These are phyloP conservation scores for Fallopia convolvulus DNA, from an alignment of 148 eudicot genomes.

Conservation along the genomic window DNA sequence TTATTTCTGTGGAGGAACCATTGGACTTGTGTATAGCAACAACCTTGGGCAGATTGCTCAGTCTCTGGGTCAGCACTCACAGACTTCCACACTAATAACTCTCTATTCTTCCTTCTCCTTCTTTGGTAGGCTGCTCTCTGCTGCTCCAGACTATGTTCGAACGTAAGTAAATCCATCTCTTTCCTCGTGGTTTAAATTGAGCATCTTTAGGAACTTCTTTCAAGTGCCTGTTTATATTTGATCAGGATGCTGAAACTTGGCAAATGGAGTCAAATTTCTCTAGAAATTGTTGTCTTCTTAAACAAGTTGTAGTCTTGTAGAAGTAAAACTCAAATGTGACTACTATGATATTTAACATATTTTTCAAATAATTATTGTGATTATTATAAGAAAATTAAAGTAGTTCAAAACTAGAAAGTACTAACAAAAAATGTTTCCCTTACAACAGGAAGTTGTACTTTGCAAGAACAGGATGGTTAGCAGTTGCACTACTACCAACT, in stretches of 20 bases:
- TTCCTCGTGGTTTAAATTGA: background rate
- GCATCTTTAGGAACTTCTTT: background rate
- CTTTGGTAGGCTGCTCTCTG: conserved; percentile 83
- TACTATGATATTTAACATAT: too few species aligned
- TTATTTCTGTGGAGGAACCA: conserved; percentile 89
- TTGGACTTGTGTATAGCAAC: conserved; percentile 80
- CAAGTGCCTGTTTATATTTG: background rate
- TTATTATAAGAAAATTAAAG: too few species aligned
- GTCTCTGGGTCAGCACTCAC: conserved; percentile 58
- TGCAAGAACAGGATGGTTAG: conserved; percentile 90
- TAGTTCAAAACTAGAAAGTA: too few species aligned
- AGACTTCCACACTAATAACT: conserved; percentile 53
- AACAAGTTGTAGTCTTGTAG: too few species aligned
- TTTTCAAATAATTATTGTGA: too few species aligned
- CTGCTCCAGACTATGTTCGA: conserved; percentile 68
- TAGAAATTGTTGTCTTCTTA: too few species aligned
- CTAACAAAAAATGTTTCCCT: background rate
- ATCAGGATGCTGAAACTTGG: too few species aligned
- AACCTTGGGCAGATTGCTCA: conserved; percentile 87
- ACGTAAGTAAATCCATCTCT: conserved; percentile 37
- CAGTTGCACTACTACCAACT: conserved; percentile 59
- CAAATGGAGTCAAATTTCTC: too few species aligned
- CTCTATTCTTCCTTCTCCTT: conserved; percentile 89
- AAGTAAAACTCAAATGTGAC: too few species aligned
- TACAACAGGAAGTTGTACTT: conserved; percentile 61